Base-by-base conservation (phyloP, 345 rosid species). In the Mangifera indica region DNA sequence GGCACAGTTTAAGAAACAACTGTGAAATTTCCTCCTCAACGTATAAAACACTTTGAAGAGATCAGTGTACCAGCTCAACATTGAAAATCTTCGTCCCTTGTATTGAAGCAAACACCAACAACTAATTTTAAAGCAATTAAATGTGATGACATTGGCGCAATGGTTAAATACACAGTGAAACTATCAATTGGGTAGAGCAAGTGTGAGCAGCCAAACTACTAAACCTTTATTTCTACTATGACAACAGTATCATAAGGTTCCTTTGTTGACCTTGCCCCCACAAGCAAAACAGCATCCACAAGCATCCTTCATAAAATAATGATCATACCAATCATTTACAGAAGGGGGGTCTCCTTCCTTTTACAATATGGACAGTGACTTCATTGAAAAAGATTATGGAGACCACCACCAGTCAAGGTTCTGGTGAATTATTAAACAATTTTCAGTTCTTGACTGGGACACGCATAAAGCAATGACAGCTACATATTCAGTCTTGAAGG, bases 401-500 rank as follows among this genome's bases (percentile, higher is more conserved):
- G 57, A 48, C 17, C 44, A 29, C 15, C 46, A 48, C 57, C 0
- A n/a, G 57, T 6, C 8, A 70, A 29, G 48, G 66, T 59, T 59
- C 58, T 14, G 46, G 20, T 57, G 44, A 24, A 54, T 13, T 69
- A 32, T 57, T 52, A 37, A 13, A 34, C 6, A 63, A 34, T 29
- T 49, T n/a, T 25, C 10, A 10, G 62, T 24, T 20, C 17, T 40
- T 68, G 34, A 37, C 61, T 68, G 8, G 62, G 37, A 40, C 22
- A 40, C 15, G 53, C 15, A 69, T 69, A 44, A 49, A 59, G 73
- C 20, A 26, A 42, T 63, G 42, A 34, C 49, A 40, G n/a, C 57
- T 13, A 45, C 3, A 25, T 14, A 42, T 69, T 21, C 29, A 70
- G 18, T 29, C 26, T 48, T 21, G 45, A 29, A 32, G 21, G 66